These are phyloP conservation scores for Musa acuminata DNA, from an alignment of 176 grass and related monocot genomes.

Conservation along the genomic window DNA sequence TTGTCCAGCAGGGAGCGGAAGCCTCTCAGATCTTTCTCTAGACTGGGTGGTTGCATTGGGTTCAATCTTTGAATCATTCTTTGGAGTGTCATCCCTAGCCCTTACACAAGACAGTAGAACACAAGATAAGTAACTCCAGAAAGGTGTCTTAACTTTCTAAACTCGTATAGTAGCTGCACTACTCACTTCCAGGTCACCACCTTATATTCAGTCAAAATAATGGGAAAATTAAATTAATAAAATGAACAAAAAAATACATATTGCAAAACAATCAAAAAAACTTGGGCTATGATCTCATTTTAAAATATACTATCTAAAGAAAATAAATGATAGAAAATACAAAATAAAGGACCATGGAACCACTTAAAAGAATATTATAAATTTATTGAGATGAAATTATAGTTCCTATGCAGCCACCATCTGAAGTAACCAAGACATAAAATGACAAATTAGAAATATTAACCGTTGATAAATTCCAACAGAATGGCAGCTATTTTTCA, in stretches of 20 bases:
- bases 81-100: constrained; percentile 60
- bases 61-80: constrained; percentile 51
- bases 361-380: too few species aligned
- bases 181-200: too few species aligned
- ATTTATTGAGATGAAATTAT: too few species aligned
- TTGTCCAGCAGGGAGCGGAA: constrained; percentile 36
- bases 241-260: background rate
- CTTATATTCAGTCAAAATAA: too few species aligned
- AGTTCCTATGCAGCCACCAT: too few species aligned
- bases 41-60: constrained; percentile 27
- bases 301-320: too few species aligned
- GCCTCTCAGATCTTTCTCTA: constrained; percentile 36
- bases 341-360: too few species aligned
- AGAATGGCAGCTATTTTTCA: background rate
- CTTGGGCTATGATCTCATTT: too few species aligned
- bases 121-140: background rate
- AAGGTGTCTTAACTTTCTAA: background rate
- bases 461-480: background rate
- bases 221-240: background rate
- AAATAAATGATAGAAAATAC: too few species aligned
- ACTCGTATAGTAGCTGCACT: background rate
- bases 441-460: background rate
- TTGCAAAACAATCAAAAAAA: background rate
- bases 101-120: constrained; percentile 23
- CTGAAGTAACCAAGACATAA: background rate